These are phyloP conservation scores for Xylogone sp. DNA, from an alignment of 2,329 filamentous ascomycete species.

Conservation along the genomic window DNA sequence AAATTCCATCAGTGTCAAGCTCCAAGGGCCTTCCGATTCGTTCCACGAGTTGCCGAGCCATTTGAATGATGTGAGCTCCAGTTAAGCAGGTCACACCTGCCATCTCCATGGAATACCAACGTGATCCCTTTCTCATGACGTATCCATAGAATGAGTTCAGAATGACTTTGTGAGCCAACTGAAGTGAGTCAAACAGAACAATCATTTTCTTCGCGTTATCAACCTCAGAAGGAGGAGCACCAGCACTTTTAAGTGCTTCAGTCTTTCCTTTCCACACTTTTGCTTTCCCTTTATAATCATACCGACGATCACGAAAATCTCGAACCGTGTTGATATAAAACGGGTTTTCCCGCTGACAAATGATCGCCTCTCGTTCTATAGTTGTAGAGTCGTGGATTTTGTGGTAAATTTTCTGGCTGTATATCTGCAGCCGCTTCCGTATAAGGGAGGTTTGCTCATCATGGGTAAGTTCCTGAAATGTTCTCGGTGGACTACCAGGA, in stretches of 20 bases:
- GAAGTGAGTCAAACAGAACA: slow-evolving; percentile 88
- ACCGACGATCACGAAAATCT: slow-evolving; percentile 93
- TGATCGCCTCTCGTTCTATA: slow-evolving; percentile 91
- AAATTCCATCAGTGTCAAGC: slow-evolving; percentile 97
- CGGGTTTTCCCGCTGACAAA: slow-evolving; percentile 95
- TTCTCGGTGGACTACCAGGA: slow-evolving; percentile 64
- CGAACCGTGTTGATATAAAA: slow-evolving; percentile 97
- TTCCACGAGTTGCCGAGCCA: slow-evolving; percentile 91
- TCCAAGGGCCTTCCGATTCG: slow-evolving; percentile 89
- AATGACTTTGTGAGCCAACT: slow-evolving; percentile 98
- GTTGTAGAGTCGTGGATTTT: slow-evolving; percentile 96
- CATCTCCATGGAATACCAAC: slow-evolving; percentile 99
- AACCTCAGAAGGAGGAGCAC: slow-evolving; percentile 71
- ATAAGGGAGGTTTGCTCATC: slow-evolving; percentile 81
- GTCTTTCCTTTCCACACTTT: slow-evolving; percentile 99
- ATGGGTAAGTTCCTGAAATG: slow-evolving; percentile 74
- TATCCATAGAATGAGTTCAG: slow-evolving; percentile 99
- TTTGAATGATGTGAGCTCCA: slow-evolving; percentile 92
- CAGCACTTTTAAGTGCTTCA: slow-evolving; percentile 76
- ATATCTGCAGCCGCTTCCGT: slow-evolving; percentile 84
- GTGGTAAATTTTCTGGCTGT: slow-evolving; percentile 98
- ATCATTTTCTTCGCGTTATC: slow-evolving; percentile 99
- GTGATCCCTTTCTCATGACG: slow-evolving; percentile 97
- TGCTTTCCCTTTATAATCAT: slow-evolving; percentile 97
- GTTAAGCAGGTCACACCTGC: slow-evolving; percentile 97